Percentiles rank a stretch among this genome's conserved stretches.
These are phyloP conservation scores for Puccinia polysora DNA, from an alignment of 1,284 basidiomycete species.

Conservation along the genomic window DNA sequence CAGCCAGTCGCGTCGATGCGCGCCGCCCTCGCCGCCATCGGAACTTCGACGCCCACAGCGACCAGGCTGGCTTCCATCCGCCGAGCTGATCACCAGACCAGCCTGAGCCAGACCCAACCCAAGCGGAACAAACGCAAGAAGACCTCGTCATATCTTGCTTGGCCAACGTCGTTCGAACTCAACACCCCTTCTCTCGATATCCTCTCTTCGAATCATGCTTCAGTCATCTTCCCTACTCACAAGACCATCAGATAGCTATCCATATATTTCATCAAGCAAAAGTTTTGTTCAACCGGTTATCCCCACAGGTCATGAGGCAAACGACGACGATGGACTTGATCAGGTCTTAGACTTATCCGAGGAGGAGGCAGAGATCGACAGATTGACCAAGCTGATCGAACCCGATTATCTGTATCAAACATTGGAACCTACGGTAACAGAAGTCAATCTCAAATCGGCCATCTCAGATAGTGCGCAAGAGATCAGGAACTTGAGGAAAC, in stretches of 20 bases:
- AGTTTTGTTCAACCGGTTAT: slow-evolving; percentile 28
- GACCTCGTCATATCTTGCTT: too few species aligned
- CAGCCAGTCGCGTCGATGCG: too few species aligned
- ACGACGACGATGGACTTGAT: not conserved
- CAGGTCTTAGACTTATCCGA: not conserved
- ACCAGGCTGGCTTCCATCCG: too few species aligned
- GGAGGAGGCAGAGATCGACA: slow-evolving; percentile 1
- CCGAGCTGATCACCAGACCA: too few species aligned
- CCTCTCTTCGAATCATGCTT: not conserved
- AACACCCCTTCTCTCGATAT: too few species aligned
- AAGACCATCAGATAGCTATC: not conserved
- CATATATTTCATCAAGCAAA: slow-evolving; percentile 18
- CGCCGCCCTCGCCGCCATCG: too few species aligned
- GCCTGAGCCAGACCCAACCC: too few species aligned
- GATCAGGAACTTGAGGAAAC: slow-evolving; percentile 5
- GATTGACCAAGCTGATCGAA: slow-evolving; percentile 31
- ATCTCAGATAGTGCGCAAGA: slow-evolving; percentile 25
- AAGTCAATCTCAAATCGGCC: slow-evolving; percentile 14
- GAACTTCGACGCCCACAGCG: too few species aligned
- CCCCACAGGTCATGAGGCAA: not conserved
- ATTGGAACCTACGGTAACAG: slow-evolving; percentile 8
- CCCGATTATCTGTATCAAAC: slow-evolving; percentile 12
- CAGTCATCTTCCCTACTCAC: not conserved
- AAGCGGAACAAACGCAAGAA: too few species aligned
- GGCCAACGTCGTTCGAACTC: too few species aligned